Base-by-base conservation (phyloP, 225 moss, liverwort and hornwort genomes). In the Takakia lepidozioides region DNA sequence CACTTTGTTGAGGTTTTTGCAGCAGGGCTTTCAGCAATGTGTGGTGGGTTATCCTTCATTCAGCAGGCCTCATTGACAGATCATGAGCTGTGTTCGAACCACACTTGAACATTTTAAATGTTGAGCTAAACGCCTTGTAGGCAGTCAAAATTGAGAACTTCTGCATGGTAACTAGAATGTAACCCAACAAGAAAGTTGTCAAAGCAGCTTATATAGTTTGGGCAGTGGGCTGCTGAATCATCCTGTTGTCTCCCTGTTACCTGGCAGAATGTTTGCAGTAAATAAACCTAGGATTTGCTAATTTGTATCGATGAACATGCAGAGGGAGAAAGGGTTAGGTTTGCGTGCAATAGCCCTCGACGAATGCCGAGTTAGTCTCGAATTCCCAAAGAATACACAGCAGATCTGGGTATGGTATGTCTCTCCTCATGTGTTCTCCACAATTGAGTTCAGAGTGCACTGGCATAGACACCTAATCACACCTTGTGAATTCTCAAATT, bases 321-420 rank as follows among this genome's bases (percentile, higher is more conserved):
- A 80, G 80, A 65, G 28, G 48, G 58, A 58, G 43, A 64, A 37
- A 51, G 68, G 58, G 20, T 37, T 72, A 61, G 71, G 48, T 17
- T 14, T 80, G 51, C 47, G 54, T 49, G 65, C 55, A 5, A 30
- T 10, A 35, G 64, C 56, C 30, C 26, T 68, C 5, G 51, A 56
- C 19, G 62, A 55, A 27, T 80, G 80, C 61, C 36, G 48, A 36
- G 58, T 68, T 67, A 58, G 55, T 46, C n/a, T 80, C 60, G 41
- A 41, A 28, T 72, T 75, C 27, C 56, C 43, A 7, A 62, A 68
- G n/a, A n/a, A 51, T 17, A 66, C 75, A 7, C 66, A 75, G 10
- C 70, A 75, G 41, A 46, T 56, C 18, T 81, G 80, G 80, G 80
- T 76, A 56, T 58, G 63, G n/a, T 43, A 29, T 14, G 51, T 35